Conservation (phyloP, 1,139 yeast species). For the Zygoascus hellenicus region DNA sequence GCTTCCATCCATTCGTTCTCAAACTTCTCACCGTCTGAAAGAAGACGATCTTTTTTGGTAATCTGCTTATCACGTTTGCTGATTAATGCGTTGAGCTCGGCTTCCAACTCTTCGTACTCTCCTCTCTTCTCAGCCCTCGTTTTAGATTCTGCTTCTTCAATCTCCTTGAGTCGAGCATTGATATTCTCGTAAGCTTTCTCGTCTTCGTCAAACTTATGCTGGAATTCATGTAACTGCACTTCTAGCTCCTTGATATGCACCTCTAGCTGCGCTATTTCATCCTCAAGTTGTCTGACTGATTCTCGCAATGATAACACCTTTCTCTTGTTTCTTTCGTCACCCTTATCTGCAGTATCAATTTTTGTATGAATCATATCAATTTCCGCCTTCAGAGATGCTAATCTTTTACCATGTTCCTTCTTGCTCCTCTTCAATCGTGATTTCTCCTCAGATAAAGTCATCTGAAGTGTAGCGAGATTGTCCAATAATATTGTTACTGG, state of each 20-base stretch:
- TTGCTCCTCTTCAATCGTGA: constrained; percentile 29
- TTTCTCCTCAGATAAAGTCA: constrained; percentile 32
- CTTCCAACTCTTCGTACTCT: constrained; percentile 20
- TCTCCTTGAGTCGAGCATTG: constrained; percentile 17
- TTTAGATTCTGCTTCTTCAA: constrained; percentile 18
- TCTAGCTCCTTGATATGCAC: constrained; percentile 18
- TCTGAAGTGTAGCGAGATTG: constrained; percentile 33
- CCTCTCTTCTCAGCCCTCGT: constrained; percentile 21
- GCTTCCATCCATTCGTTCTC: constrained; percentile 20
- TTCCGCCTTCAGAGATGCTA: constrained; percentile 31
- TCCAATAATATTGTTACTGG: constrained; percentile 36
- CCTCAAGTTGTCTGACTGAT: constrained; percentile 31
- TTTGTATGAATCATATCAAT: constrained; percentile 30
- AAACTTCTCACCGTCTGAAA: constrained; percentile 18
- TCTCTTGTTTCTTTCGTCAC: constrained; percentile 32
- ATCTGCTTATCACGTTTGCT: constrained; percentile 25
- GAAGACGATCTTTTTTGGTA: constrained; percentile 21
- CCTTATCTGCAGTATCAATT: constrained; percentile 32
- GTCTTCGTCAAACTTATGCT: constrained; percentile 16
- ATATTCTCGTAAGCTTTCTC: constrained; percentile 20
- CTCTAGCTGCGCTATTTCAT: constrained; percentile 26
- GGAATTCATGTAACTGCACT: constrained; percentile 16
- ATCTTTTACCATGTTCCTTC: constrained; percentile 33
- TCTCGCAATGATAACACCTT: constrained; percentile 32
- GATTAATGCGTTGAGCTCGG: constrained; percentile 19